Conservation (phyloP, 768 basidiomycete genomes). For the Cystobasidium tubakii region DNA sequence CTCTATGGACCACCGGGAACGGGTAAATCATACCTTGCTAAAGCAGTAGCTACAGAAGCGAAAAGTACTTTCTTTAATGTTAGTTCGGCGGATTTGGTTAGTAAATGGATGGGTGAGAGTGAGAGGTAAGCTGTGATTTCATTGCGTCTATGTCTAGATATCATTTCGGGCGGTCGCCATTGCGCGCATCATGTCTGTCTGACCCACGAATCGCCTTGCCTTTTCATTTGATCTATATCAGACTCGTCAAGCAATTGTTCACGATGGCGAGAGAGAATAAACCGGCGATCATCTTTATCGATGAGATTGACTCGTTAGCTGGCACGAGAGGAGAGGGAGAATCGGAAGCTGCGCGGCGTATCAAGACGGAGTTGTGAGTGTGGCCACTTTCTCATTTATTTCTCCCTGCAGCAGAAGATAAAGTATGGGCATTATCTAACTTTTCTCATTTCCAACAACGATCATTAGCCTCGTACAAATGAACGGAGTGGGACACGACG, state of each 20-base stretch:
- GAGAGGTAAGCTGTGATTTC: slow-evolving; percentile 83
- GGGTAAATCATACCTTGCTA: slow-evolving; percentile 92
- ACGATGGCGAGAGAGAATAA: slow-evolving; percentile 92
- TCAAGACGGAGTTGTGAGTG: slow-evolving; percentile 76
- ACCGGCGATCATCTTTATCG: slow-evolving; percentile 97
- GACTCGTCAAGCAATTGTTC: slow-evolving; percentile 87
- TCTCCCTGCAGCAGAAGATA: too few species aligned
- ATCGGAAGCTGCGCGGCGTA: slow-evolving; percentile 89
- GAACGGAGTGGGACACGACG: slow-evolving; percentile 97
- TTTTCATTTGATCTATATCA: neutral
- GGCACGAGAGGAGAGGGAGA: slow-evolving; percentile 94
- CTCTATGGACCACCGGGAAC: slow-evolving; percentile 97
- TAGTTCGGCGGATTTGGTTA: slow-evolving; percentile 87
- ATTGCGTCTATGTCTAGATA: too few species aligned
- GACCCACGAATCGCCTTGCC: too few species aligned
- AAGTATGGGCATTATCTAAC: too few species aligned
- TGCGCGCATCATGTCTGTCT: too few species aligned
- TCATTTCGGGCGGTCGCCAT: too few species aligned
- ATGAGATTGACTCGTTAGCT: slow-evolving; percentile 94
- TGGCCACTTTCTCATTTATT: too few species aligned
- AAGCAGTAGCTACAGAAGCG: slow-evolving; percentile 97
- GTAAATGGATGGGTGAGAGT: slow-evolving; percentile 99
- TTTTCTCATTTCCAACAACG: too few species aligned
- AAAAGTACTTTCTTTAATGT: slow-evolving; percentile 99
- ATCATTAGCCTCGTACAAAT: slow-evolving; percentile 77